These are phyloP conservation scores for Usnea hakonensis DNA, from an alignment of 495 filamentous ascomycete species.

Conservation along the genomic window DNA sequence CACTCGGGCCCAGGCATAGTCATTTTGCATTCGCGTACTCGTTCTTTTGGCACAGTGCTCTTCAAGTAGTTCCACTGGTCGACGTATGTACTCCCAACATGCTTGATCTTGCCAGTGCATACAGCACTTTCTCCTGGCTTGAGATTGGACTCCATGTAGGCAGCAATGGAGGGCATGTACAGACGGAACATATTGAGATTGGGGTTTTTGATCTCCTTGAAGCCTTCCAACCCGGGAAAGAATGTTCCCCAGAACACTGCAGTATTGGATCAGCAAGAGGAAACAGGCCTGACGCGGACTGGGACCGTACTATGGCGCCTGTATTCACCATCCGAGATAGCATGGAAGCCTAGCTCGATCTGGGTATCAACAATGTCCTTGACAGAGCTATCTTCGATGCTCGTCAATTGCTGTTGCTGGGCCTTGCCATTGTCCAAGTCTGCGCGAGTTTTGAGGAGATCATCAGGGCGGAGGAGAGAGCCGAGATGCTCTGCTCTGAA, in stretches of 20 bases:
- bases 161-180: slow-evolving; percentile 74
- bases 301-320: slow-evolving; percentile 48
- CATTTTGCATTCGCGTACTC: slow-evolving; percentile 60
- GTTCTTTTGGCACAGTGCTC: slow-evolving; percentile 47
- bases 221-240: slow-evolving; percentile 68
- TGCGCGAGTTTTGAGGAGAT: slow-evolving; percentile 57
- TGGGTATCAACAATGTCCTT: slow-evolving; percentile 58
- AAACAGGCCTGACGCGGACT: neutral
- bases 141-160: slow-evolving; percentile 60
- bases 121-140: slow-evolving; percentile 69
- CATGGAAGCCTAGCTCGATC: slow-evolving; percentile 57
- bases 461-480: slow-evolving; percentile 66
- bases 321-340: slow-evolving; percentile 71
- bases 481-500: slow-evolving; percentile 82
- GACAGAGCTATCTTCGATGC: slow-evolving; percentile 59
- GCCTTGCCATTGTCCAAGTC: slow-evolving; percentile 45
- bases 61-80: slow-evolving; percentile 65
- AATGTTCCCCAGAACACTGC: slow-evolving; percentile 64
- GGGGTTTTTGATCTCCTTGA: slow-evolving; percentile 53
- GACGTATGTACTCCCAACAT: slow-evolving; percentile 53
- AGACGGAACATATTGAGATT: slow-evolving; percentile 56
- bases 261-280: neutral
- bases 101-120: slow-evolving; percentile 65
- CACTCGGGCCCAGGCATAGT: slow-evolving; percentile 66
- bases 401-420: slow-evolving; percentile 32